A percentile compares a stretch with the other conserved stretches of the same genome.
Evolutionary conservation across 257 asterid species (phyloP).

Genomic region (Mitragyna speciosa): DNA sequence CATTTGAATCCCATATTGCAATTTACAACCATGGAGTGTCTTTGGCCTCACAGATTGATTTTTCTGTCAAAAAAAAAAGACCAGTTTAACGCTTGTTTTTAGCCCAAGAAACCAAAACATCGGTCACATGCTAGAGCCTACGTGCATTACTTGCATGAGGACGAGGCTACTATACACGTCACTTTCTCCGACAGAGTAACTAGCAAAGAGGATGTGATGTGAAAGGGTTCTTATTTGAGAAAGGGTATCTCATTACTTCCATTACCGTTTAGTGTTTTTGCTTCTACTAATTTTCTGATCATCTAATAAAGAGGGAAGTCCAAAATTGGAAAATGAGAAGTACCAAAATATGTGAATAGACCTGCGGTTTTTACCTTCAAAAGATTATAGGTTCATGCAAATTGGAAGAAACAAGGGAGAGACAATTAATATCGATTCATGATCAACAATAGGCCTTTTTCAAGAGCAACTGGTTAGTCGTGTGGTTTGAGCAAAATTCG

Average conservation of each 20-base stretch:
- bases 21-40: constrained; percentile 10
- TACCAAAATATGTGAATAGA: not conserved
- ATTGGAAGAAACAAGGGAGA: not conserved
- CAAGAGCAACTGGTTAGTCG: too few species aligned
- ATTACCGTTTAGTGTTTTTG: not conserved
- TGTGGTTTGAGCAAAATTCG: too few species aligned
- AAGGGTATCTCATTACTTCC: not conserved
- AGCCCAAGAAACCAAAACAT: not conserved
- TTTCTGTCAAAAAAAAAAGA: not conserved
- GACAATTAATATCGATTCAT: not conserved
- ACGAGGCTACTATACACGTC: not conserved
- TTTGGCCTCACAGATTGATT: not conserved
- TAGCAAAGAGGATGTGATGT: not conserved
- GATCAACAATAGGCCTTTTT: not conserved
- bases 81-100: not conserved
- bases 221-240: not conserved
- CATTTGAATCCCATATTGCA: constrained; percentile 1
- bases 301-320: not conserved
- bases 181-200: not conserved
- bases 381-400: not conserved
- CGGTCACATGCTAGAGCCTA: not conserved
- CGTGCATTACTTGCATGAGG: not conserved
- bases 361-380: not conserved
- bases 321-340: not conserved
- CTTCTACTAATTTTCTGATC: not conserved